These are phyloP conservation scores for Xylariaceae sp. DNA, from an alignment of 2,329 filamentous ascomycete species.

Conservation along the genomic window DNA sequence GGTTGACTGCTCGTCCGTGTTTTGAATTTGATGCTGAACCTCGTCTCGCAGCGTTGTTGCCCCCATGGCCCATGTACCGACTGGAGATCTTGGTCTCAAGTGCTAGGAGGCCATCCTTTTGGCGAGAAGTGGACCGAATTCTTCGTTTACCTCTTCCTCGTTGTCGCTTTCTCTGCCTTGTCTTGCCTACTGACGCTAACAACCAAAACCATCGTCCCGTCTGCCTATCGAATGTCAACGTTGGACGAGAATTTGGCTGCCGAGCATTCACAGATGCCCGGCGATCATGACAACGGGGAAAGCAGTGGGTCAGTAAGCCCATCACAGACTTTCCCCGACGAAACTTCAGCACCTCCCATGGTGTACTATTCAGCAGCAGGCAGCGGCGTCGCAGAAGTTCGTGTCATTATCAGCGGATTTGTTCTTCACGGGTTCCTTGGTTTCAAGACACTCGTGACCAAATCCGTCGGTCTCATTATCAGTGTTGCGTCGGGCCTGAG, in stretches of 20 bases:
- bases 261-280: slow-evolving; percentile 38
- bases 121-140: slow-evolving; percentile 67
- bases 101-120: slow-evolving; percentile 41
- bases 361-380: slow-evolving; percentile 94
- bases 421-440: slow-evolving; percentile 94
- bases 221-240: slow-evolving; percentile 77
- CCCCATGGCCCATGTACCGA: slow-evolving; percentile 52
- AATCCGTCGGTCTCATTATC: slow-evolving; percentile 74
- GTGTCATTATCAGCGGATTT: slow-evolving; percentile 96
- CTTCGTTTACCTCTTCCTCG: slow-evolving; percentile 65
- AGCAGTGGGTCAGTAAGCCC: slow-evolving; percentile 43
- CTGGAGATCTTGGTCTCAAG: slow-evolving; percentile 53
- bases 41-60: slow-evolving; percentile 43
- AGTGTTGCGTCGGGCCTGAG: slow-evolving; percentile 91
- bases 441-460: slow-evolving; percentile 78
- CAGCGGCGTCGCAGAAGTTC: slow-evolving; percentile 93
- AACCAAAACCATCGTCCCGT: slow-evolving; percentile 93
- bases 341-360: slow-evolving; percentile 57
- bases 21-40: slow-evolving; percentile 11
- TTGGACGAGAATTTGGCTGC: slow-evolving; percentile 90
- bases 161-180: slow-evolving; percentile 61
- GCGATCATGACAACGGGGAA: slow-evolving; percentile 39
- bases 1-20: background rate
- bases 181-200: slow-evolving; percentile 77
- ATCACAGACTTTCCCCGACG: slow-evolving; percentile 23